Evolutionary conservation across 768 basidiomycete species (phyloP), one percentile per base, ranked within the genome.

Genomic region (Pisolithus albus): DNA sequence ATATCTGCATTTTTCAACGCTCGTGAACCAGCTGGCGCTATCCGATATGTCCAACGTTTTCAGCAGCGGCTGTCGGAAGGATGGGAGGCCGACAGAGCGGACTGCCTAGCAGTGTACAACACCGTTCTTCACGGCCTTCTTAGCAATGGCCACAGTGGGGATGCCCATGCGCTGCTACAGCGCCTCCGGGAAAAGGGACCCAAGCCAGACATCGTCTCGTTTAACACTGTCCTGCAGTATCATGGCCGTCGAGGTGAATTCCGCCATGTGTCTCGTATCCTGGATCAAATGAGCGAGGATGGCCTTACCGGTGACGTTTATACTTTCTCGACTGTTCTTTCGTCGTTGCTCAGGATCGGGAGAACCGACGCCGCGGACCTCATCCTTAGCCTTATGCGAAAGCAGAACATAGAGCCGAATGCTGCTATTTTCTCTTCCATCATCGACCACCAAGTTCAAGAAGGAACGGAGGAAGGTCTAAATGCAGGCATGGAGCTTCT

Each of bases 271-370:
- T 79, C 82, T 3, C 56, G 65, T 16, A 65, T 82, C 21, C 68
- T 98, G 44, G 75, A 76, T 44, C 66, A 73, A 51, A 81, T 95
- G 72, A 65, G 72, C 23, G 63, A 72, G 13, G 73, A 69, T 1
- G 74, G 75, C 0, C 60, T 95, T 32, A 59, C 68, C 19, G 88
- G 91, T 7, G 90, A 97, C 64, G 80, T 88, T 10, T 82, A 84
- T 67, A 96, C 88, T 0, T 97, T 85, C 66, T 92, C 93, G 4
- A 92, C 84, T 11, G 76, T 97, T 30, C 80, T 97, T 16, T 80
- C 84, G 23, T 85, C 88, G 1, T 65, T 95, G 49, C 76, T 92
- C 46, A 80, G 79, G 56, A 79, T 79, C 13, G 82, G 84, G 9
- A 75, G 82, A 50, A 67, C 76, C 24, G 84, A 92, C 57, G 86